A percentile compares a stretch with the other conserved stretches of the same genome.
These are phyloP conservation scores for Endocarpon pusillum DNA, from an alignment of 495 filamentous ascomycete species.

Conservation along the genomic window DNA sequence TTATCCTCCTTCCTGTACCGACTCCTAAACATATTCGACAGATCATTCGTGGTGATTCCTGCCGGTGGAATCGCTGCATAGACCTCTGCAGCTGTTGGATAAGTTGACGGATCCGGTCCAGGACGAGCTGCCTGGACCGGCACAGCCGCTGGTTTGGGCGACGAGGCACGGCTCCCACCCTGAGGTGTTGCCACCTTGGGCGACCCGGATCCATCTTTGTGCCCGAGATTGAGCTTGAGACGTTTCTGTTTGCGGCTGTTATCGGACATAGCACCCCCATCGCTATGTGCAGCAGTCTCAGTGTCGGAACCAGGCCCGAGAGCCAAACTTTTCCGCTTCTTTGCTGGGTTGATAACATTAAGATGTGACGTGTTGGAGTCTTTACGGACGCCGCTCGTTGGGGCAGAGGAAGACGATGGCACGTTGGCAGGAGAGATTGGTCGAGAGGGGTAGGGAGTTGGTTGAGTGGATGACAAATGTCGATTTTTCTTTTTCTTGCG, in stretches of 20 bases:
- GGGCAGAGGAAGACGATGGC: constrained; percentile 7
- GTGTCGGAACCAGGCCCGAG: constrained; percentile 62
- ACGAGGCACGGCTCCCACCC: neutral
- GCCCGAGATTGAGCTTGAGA: neutral
- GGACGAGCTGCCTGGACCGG: neutral
- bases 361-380: constrained; percentile 12
- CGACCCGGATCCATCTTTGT: neutral
- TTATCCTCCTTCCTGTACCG: constrained; percentile 12
- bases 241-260: constrained; percentile 1
- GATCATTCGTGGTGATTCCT: constrained; percentile 46
- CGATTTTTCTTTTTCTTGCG: constrained; percentile 79
- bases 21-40: constrained; percentile 41
- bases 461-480: constrained; percentile 28
- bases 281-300: constrained; percentile 52
- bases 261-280: constrained; percentile 26
- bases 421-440: constrained; percentile 27
- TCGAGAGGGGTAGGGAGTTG: constrained; percentile 37
- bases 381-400: constrained; percentile 15
- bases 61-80: constrained; percentile 43
- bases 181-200: constrained; percentile 6
- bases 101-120: constrained; percentile 15
- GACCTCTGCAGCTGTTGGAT: constrained; percentile 53
- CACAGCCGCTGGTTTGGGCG: neutral
- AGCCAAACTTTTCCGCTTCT: constrained; percentile 27
- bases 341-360: constrained; percentile 10